Evolutionary conservation across 768 basidiomycete species (phyloP).

Genomic region (Lyophyllum shimeji): DNA sequence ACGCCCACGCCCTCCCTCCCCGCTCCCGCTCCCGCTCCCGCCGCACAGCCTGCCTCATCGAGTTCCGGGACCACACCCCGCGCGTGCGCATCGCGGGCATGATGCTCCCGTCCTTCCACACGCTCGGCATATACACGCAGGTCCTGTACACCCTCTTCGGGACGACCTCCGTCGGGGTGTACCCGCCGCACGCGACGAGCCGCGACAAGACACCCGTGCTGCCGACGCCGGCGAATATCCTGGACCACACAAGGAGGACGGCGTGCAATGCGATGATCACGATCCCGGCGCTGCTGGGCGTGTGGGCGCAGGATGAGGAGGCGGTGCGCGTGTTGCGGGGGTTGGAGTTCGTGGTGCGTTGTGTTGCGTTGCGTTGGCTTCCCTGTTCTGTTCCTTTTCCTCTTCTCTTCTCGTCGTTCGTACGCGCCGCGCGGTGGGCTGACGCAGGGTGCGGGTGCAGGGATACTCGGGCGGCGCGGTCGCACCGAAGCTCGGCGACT

Average conservation of each 20-base stretch:
- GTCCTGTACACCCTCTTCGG: conserved; percentile 23
- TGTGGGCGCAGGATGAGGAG: conserved; percentile 23
- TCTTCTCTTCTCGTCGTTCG: too few species aligned
- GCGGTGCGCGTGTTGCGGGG: conserved; percentile 22
- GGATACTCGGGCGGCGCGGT: conserved; percentile 28
- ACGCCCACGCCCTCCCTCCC: not conserved
- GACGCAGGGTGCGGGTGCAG: conserved; percentile 18
- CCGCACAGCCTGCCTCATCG: conserved; percentile 3
- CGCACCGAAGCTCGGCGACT: conserved; percentile 28
- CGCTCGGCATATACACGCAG: conserved; percentile 24
- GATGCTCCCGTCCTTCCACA: conserved; percentile 31
- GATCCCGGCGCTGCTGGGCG: conserved; percentile 28
- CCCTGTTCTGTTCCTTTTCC: too few species aligned
- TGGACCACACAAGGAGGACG: conserved; percentile 21
- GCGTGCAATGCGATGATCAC: conserved; percentile 20
- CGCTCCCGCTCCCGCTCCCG: too few species aligned
- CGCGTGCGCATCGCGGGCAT: conserved; percentile 18
- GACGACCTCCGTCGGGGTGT: conserved; percentile 17
- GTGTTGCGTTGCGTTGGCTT: too few species aligned
- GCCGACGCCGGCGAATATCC: conserved; percentile 32
- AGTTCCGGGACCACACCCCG: conserved; percentile 7
- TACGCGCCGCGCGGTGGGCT: too few species aligned
- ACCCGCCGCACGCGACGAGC: conserved; percentile 22
- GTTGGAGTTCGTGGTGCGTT: conserved; percentile 27
- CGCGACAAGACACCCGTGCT: conserved; percentile 24